phyloP scores from a whole-genome alignment of 495 filamentous ascomycete genomes.

The Penicillium paradoxum region DNA sequence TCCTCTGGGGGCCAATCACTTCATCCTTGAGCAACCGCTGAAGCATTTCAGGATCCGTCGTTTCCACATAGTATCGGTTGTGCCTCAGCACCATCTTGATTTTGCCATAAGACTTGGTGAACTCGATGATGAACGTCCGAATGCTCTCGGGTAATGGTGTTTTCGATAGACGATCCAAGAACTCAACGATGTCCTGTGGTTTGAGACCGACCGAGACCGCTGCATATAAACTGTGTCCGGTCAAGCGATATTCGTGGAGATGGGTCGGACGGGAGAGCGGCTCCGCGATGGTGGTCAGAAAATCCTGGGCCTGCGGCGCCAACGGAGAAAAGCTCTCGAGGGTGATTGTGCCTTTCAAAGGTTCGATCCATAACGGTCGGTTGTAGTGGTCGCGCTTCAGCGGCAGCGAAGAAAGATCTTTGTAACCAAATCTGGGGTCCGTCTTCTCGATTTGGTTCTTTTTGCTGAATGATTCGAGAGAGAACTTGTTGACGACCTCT shows the following conservation, averaged over 20 bases:
- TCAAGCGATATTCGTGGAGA: slow-evolving; percentile 90
- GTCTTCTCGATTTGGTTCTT: slow-evolving; percentile 33
- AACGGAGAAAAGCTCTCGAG: slow-evolving; percentile 92
- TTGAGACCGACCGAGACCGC: slow-evolving; percentile 88
- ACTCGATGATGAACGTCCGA: slow-evolving; percentile 70
- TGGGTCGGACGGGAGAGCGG: slow-evolving; percentile 81
- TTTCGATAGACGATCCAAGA: slow-evolving; percentile 82
- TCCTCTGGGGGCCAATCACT: slow-evolving; percentile 58
- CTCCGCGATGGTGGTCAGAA: slow-evolving; percentile 93
- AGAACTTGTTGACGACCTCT: slow-evolving; percentile 65
- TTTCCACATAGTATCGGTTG: slow-evolving; percentile 91
- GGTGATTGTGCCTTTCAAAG: slow-evolving; percentile 74
- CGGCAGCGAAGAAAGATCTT: slow-evolving; percentile 73
- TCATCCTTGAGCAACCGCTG: slow-evolving; percentile 75
- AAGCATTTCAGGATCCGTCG: slow-evolving; percentile 75
- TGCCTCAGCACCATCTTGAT: slow-evolving; percentile 93
- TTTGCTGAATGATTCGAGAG: slow-evolving; percentile 48
- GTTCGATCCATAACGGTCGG: slow-evolving; percentile 91
- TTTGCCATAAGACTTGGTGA: slow-evolving; percentile 88
- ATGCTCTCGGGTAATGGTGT: slow-evolving; percentile 76
- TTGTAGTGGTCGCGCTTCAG: slow-evolving; percentile 86
- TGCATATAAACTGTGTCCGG: slow-evolving; percentile 87
- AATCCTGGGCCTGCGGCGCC: slow-evolving; percentile 82
- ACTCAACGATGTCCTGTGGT: slow-evolving; percentile 83
- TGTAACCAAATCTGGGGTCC: slow-evolving; percentile 56